phyloP scores from a whole-genome alignment of 345 rosid genomes.

The Carallia pectinifolia region DNA sequence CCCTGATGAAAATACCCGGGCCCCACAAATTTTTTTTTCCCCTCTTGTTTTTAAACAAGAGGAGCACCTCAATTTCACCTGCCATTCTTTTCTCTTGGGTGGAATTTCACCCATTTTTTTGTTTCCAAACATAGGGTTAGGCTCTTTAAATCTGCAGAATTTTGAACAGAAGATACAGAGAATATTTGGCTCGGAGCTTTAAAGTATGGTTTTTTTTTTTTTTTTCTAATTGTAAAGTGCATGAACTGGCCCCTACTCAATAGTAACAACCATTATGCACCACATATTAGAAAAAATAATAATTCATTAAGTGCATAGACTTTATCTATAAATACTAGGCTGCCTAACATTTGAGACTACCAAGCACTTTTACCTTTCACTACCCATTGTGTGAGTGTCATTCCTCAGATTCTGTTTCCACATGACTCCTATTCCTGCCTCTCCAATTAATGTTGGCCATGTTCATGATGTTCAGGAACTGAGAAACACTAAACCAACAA shows the following conservation, averaged over 20 bases:
- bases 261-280: background rate
- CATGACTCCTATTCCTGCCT: constrained; percentile 62
- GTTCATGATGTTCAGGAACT: constrained; percentile 93
- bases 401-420: constrained; percentile 18
- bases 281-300: background rate
- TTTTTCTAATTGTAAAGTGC: constrained; percentile 9
- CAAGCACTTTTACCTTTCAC: constrained; percentile 9
- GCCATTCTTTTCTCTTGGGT: too few relatives aligned
- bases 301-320: background rate
- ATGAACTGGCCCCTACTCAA: constrained; percentile 7
- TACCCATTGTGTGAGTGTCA: background rate
- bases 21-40: too few relatives aligned
- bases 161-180: background rate
- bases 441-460: constrained; percentile 64
- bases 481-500: constrained; percentile 52
- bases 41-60: too few relatives aligned
- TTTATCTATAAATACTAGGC: constrained; percentile 32
- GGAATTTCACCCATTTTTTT: too few relatives aligned
- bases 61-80: too few relatives aligned
- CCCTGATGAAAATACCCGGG: too few relatives aligned
- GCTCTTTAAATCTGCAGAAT: background rate
- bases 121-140: too few relatives aligned
- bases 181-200: background rate
- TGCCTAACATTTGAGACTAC: constrained; percentile 6
- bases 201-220: background rate